A percentile compares a stretch with the other conserved stretches of the same genome.
Conservation (phyloP, 192 early-diverging fungal species). For the Entomortierella chlamydospora region DNA sequence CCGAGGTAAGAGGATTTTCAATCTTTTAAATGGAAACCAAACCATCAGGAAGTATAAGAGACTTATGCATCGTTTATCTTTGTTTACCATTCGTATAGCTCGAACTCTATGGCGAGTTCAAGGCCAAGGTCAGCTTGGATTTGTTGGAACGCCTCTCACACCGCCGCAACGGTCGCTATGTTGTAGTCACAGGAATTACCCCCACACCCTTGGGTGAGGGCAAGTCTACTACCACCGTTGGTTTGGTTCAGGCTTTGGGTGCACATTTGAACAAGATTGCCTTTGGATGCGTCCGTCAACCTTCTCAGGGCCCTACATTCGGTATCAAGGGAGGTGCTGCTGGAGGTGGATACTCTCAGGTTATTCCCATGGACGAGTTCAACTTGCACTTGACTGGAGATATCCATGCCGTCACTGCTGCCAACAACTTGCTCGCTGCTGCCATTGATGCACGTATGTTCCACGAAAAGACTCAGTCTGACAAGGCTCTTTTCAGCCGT, state of each 20-base stretch:
- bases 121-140: conserved; percentile 90
- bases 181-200: conserved; percentile 98
- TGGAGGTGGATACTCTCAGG: conserved; percentile 98
- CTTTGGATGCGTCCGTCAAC: conserved; percentile 99
- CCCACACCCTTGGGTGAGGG: conserved; percentile 99
- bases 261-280: conserved; percentile 88
- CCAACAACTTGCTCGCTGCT: conserved; percentile 96
- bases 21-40: no score
- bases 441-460: conserved; percentile 98
- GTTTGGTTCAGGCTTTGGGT: conserved; percentile 93
- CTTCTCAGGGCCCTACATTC: conserved; percentile 98
- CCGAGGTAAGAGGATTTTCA: conserved; percentile 75
- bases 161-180: conserved; percentile 87
- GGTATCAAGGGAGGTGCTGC: conserved; percentile 99
- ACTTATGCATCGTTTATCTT: no score
- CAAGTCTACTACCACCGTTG: conserved; percentile 97
- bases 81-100: conserved; percentile 66
- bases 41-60: no score
- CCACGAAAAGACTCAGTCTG: conserved; percentile 91
- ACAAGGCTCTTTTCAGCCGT: conserved; percentile 89
- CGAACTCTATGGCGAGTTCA: conserved; percentile 88
- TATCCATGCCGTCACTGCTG: conserved; percentile 97
- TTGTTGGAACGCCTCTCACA: conserved; percentile 85
- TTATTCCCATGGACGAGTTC: conserved; percentile 99
- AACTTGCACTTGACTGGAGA: conserved; percentile 99